phyloP scores from a whole-genome alignment of 108 stramenopile genomes.

The Skeletonema menzelii region DNA sequence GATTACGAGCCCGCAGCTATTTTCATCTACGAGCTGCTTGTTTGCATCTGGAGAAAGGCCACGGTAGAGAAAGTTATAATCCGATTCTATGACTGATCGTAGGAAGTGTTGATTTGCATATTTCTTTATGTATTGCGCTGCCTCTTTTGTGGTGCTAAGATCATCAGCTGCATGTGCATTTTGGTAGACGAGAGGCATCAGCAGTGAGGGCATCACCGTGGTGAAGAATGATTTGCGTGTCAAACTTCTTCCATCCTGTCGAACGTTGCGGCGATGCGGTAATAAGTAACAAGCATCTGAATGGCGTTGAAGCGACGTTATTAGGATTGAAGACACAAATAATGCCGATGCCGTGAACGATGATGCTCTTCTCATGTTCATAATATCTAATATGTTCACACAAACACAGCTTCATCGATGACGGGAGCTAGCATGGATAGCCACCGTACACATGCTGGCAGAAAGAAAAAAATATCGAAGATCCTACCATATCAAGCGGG shows the following conservation, averaged over 20 bases:
- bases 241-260: not conserved
- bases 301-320: not conserved
- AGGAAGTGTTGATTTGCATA: constrained; percentile 25
- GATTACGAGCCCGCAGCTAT: constrained; percentile 16
- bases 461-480: no score
- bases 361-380: no score
- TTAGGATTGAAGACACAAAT: no score
- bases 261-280: not conserved
- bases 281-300: not conserved
- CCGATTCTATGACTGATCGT: constrained; percentile 15
- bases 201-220: not conserved
- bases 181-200: not conserved
- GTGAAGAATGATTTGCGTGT: not conserved
- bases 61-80: constrained; percentile 40
- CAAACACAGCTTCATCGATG: no score
- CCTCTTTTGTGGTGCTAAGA: constrained; percentile 3
- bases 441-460: no score
- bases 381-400: no score
- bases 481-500: no score
- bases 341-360: no score
- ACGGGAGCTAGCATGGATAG: no score
- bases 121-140: constrained; percentile 27
- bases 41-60: constrained; percentile 18
- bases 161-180: not conserved
- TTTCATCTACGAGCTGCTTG: constrained; percentile 1